A percentile compares a stretch with the other conserved stretches of the same genome.
These are phyloP conservation scores for Botrytis aclada DNA, from an alignment of 2,329 filamentous ascomycete genomes.

Conservation along the genomic window DNA sequence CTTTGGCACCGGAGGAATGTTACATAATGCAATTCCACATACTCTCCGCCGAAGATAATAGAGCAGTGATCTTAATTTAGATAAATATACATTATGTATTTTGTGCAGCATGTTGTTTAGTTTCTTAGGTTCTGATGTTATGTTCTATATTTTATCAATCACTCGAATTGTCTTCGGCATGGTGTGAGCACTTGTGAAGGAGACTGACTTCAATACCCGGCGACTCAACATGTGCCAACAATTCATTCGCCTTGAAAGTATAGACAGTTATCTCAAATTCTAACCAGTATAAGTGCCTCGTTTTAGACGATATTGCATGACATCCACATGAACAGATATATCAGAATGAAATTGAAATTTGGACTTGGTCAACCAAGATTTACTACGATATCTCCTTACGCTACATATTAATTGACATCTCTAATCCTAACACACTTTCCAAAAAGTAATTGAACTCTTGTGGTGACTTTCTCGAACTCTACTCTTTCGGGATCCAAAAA, in stretches of 20 bases:
- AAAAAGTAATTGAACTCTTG: constrained; percentile 1
- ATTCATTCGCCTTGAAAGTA: neutral
- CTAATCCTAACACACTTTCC: constrained; percentile 1
- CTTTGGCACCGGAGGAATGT: neutral
- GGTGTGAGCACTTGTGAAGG: neutral
- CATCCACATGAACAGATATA: neutral
- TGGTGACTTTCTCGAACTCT: neutral
- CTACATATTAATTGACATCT: neutral
- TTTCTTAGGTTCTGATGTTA: neutral
- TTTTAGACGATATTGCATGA: neutral
- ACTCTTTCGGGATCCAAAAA: neutral
- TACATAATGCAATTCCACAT: neutral
- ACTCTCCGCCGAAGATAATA: neutral
- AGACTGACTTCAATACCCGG: neutral
- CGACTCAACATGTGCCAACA: neutral
- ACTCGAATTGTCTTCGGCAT: neutral
- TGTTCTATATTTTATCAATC: neutral
- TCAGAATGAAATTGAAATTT: neutral
- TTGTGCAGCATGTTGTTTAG: neutral
- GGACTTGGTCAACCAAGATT: neutral
- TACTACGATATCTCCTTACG: neutral
- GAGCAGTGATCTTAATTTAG: neutral
- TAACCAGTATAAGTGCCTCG: neutral
- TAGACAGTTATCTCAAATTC: neutral
- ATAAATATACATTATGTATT: neutral